These are phyloP conservation scores for Penicillium subrubescens DNA, from an alignment of 495 filamentous ascomycete species.

Conservation along the genomic window DNA sequence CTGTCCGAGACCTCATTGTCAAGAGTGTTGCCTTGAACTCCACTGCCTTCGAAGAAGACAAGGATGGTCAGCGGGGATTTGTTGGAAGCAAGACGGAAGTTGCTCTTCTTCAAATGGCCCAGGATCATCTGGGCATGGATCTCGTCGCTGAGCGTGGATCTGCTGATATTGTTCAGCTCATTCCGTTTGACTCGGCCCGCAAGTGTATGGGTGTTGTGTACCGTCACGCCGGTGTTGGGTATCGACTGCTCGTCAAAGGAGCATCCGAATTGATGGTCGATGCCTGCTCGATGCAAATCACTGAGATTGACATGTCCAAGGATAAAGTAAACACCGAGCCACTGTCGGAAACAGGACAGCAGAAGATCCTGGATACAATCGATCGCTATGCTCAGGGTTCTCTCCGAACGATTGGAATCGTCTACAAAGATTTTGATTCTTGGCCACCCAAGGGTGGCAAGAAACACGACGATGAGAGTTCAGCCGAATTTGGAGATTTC, in stretches of 20 bases:
- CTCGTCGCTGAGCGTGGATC: slow-evolving; percentile 60
- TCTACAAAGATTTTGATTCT: slow-evolving; percentile 62
- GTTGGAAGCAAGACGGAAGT: slow-evolving; percentile 75
- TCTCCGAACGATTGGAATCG: slow-evolving; percentile 63
- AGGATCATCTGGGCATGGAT: slow-evolving; percentile 65
- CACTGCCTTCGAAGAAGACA: slow-evolving; percentile 65
- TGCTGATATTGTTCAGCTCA: slow-evolving; percentile 59
- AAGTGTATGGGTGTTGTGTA: slow-evolving; percentile 73
- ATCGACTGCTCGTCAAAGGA: slow-evolving; percentile 68
- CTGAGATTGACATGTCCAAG: slow-evolving; percentile 22
- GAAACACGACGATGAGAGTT: slow-evolving; percentile 51
- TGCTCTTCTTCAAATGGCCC: slow-evolving; percentile 63
- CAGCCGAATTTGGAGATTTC: slow-evolving; percentile 58
- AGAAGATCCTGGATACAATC: slow-evolving; percentile 45
- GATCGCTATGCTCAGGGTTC: slow-evolving; percentile 59
- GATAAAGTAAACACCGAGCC: slow-evolving; percentile 40
- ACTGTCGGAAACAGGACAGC: slow-evolving; percentile 34
- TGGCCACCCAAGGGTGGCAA: slow-evolving; percentile 59
- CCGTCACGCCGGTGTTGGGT: slow-evolving; percentile 54
- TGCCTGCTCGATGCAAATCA: slow-evolving; percentile 45
- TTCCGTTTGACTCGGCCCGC: slow-evolving; percentile 68
- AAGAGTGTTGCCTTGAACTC: slow-evolving; percentile 68
- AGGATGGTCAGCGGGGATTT: slow-evolving; percentile 57
- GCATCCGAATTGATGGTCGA: slow-evolving; percentile 67
- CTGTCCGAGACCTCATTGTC: slow-evolving; percentile 51